These are phyloP conservation scores for Alternaria sp. DNA, from an alignment of 2,329 filamentous ascomycete genomes.

Conservation along the genomic window DNA sequence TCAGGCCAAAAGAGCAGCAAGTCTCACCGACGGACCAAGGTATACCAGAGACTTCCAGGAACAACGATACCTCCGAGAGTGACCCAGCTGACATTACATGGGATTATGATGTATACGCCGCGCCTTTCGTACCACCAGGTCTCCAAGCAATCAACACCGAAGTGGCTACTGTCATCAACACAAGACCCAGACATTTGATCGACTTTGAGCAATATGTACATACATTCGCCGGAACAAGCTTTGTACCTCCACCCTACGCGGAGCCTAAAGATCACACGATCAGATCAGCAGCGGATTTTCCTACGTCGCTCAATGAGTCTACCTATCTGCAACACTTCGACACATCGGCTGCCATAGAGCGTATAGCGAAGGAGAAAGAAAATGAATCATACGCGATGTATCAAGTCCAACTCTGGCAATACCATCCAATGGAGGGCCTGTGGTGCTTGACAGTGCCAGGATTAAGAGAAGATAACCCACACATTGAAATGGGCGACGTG, in stretches of 20 bases:
- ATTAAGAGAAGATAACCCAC: constrained; percentile 40
- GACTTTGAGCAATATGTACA: constrained; percentile 20
- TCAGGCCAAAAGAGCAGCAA: neutral
- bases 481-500: constrained; percentile 40
- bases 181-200: constrained; percentile 20
- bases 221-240: constrained; percentile 27
- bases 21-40: neutral
- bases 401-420: constrained; percentile 14
- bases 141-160: constrained; percentile 26
- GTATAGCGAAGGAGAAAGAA: constrained; percentile 20
- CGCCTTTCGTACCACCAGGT: constrained; percentile 22
- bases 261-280: neutral
- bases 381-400: constrained; percentile 31
- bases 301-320: constrained; percentile 3
- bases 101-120: constrained; percentile 33
- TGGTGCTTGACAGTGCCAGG: constrained; percentile 36
- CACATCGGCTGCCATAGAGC: constrained; percentile 21
- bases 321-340: constrained; percentile 27
- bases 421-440: constrained; percentile 3
- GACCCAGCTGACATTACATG: neutral
- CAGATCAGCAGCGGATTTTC: neutral
- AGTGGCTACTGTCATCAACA: constrained; percentile 5
- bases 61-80: neutral
- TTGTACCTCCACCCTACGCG: constrained; percentile 10
- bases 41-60: neutral